Conservation (phyloP, 495 filamentous ascomycete species). For the Aspergillus wentii region DNA sequence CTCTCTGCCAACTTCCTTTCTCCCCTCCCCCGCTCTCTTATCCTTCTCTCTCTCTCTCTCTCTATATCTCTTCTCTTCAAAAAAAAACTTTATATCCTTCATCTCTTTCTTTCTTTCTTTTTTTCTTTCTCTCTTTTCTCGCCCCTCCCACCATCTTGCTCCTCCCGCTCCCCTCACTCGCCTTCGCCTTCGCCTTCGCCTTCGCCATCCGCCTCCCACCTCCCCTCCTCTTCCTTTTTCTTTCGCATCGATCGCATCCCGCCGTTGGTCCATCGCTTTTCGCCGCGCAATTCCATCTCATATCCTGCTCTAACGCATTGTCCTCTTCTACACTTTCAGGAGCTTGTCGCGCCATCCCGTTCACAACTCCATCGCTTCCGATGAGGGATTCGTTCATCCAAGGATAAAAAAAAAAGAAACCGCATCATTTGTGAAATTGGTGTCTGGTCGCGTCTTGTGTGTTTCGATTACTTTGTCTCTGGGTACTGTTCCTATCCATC, state of each 20-base stretch:
- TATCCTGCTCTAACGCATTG: too few species aligned
- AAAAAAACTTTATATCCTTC: conserved; percentile 15
- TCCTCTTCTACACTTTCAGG: too few species aligned
- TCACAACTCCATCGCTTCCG: too few species aligned
- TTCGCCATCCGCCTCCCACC: conserved; percentile 4
- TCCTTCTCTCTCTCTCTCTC: conserved; percentile 11
- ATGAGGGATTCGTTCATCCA: too few species aligned
- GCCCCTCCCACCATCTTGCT: conserved; percentile 12
- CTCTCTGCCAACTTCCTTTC: conserved; percentile 27
- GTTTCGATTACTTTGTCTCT: too few species aligned
- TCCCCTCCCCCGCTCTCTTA: conserved; percentile 13
- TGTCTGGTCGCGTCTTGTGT: too few species aligned
- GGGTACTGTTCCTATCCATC: too few species aligned
- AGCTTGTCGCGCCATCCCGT: too few species aligned
- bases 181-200: conserved; percentile 10
- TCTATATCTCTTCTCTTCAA: conserved; percentile 7
- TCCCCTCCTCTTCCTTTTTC: conserved; percentile 10
- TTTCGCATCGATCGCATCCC: conserved; percentile 4
- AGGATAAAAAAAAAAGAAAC: too few species aligned
- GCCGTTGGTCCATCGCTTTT: too few species aligned
- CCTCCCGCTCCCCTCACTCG: conserved; percentile 11
- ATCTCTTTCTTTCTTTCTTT: conserved; percentile 13
- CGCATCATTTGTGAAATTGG: too few species aligned
- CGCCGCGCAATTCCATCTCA: too few species aligned
- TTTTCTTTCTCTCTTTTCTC: conserved; percentile 9